Base-by-base conservation (phyloP, 371 early-diverging fungal species). In the Mortierella sp. region DNA sequence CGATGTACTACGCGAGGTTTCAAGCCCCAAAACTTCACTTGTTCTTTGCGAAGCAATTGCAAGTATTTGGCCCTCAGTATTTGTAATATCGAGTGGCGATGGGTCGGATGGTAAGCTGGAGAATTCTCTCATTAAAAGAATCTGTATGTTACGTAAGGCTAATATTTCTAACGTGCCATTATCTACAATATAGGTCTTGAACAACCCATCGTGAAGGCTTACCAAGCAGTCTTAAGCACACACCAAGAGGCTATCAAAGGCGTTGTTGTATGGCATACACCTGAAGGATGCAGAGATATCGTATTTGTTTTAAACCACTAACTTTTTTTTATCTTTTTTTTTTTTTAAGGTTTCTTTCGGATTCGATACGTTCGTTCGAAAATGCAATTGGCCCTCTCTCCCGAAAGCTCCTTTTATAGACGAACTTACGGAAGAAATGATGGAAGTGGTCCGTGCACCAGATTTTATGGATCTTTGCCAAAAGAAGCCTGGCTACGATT, bases 41-140 rank as follows among this genome's bases (percentile, higher is more conserved):
- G 29, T 57, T 15, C 60, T 73, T n/a, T 69, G 74, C 32, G 79
- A 73, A 42, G 59, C 70, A 0, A 58, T 78, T 17, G 74, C 79
- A 2, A 70, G 70, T 34, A 32, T 78, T 32, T 78, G 79, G 79
- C 74, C 79, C 1, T 42, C 49, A 2, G 67, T 78, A 13, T 76
- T 59, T 42, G 19, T 58, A 35, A 32, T 29, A 9, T 19, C 58
- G 12, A 17, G 28, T 4, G 58, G 45, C 0, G 23, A 29, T 3
- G 29, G 57, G 23, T 13, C 35, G 5, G 17, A 62, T 0, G 75
- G 75, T 69, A 61, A 23, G 54, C 19, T 53, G 26, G 53, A 26
- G 9, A 13, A 15, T 6, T 34, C 19, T n/a, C n/a, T n/a, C n/a
- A n/a, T n/a, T n/a, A n/a, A n/a, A n/a, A n/a, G n/a, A n/a, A n/a